Evolutionary conservation across 2,329 filamentous ascomycete genomes (phyloP).

Genomic region (Zymoseptoria ardabiliae): DNA sequence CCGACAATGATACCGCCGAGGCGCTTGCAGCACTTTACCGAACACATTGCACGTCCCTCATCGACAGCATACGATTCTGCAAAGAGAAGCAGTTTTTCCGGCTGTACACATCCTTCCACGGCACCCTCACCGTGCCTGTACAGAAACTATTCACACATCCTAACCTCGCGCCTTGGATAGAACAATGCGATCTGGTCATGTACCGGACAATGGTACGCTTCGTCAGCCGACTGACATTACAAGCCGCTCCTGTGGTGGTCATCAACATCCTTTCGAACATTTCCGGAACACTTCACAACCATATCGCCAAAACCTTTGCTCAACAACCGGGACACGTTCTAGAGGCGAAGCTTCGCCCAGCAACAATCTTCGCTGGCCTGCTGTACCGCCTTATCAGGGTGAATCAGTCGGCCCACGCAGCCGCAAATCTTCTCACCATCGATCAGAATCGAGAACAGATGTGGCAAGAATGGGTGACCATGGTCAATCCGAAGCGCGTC

Average conservation of each 20-base stretch:
- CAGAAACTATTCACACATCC: conserved; percentile 83
- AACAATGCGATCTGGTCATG: conserved; percentile 88
- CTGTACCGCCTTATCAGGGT: conserved; percentile 82
- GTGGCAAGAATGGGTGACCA: conserved; percentile 81
- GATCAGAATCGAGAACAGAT: conserved; percentile 87
- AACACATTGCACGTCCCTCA: conserved; percentile 88
- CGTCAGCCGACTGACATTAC: conserved; percentile 77
- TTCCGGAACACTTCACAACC: conserved; percentile 68
- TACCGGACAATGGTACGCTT: conserved; percentile 97
- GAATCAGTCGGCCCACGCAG: conserved; percentile 87
- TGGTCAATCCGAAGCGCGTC: conserved; percentile 50
- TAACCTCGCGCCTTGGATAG: conserved; percentile 82
- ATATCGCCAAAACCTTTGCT: conserved; percentile 79
- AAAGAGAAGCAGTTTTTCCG: conserved; percentile 96
- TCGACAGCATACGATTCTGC: conserved; percentile 92
- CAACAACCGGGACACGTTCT: conserved; percentile 79
- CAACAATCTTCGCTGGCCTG: conserved; percentile 78
- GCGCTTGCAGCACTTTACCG: conserved; percentile 82
- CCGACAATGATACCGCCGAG: conserved; percentile 78
- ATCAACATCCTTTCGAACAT: conserved; percentile 83
- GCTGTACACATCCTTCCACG: conserved; percentile 89
- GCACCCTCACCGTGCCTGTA: conserved; percentile 91
- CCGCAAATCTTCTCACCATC: conserved; percentile 84
- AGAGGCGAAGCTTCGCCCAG: conserved; percentile 78
- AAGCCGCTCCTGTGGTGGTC: conserved; percentile 83